Conservation (phyloP, 179 eudicot species). For the Corrigiola litoralis region DNA sequence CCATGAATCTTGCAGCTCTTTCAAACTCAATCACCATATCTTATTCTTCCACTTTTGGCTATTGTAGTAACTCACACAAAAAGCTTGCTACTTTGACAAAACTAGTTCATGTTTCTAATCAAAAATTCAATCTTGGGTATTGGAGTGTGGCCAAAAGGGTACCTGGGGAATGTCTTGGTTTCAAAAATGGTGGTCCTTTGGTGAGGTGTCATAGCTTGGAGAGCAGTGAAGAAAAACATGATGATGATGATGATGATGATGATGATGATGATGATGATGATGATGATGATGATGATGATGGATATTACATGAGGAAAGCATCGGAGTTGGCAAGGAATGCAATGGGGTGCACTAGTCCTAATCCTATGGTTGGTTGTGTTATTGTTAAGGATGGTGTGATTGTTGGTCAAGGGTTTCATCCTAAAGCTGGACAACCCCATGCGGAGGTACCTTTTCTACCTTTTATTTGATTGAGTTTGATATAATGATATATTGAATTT, state of each 20-base stretch:
- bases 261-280: neutral
- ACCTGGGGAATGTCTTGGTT: constrained; percentile 15
- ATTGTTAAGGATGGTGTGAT: constrained; percentile 75
- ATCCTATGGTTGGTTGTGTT: constrained; percentile 98
- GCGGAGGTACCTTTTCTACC: constrained; percentile 58
- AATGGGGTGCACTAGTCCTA: constrained; percentile 83
- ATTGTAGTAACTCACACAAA: constrained; percentile 14
- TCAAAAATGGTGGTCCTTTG: constrained; percentile 21
- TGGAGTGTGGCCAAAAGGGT: constrained; percentile 30
- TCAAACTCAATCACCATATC: constrained; percentile 23
- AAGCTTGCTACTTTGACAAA: neutral
- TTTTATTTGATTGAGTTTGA: neutral
- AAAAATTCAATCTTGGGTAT: constrained; percentile 32
- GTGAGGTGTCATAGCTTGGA: too few relatives aligned
- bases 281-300: constrained; percentile 43
- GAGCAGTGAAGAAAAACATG: constrained; percentile 7
- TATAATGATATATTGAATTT: neutral
- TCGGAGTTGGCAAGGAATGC: constrained; percentile 77
- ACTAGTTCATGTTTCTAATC: constrained; percentile 3
- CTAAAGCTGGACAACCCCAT: constrained; percentile 95
- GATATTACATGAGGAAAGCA: constrained; percentile 72
- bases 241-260: constrained; percentile 1
- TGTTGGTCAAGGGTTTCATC: constrained; percentile 98
- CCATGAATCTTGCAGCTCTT: constrained; percentile 34
- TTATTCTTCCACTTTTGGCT: constrained; percentile 22